phyloP scores from a whole-genome alignment of 2,329 filamentous ascomycete species.

The Phaeosphaeria sp. region DNA sequence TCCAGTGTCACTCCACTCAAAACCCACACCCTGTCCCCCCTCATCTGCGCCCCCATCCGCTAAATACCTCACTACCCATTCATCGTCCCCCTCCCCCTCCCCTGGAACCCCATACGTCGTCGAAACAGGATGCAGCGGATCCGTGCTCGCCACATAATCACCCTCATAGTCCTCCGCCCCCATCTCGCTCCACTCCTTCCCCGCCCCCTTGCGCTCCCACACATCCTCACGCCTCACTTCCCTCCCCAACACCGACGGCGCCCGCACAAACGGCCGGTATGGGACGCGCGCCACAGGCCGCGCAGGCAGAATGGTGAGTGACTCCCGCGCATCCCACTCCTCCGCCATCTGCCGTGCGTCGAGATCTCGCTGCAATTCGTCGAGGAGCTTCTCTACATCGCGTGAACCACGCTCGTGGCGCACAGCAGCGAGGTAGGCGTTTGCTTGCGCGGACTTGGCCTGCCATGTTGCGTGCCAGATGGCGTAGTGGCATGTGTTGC shows the following conservation, averaged over 20 bases:
- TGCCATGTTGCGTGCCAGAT: slow-evolving; percentile 25
- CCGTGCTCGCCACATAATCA: slow-evolving; percentile 24
- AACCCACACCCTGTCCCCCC: slow-evolving; percentile 2
- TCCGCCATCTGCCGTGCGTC: slow-evolving; percentile 10
- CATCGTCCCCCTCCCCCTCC: slow-evolving; percentile 15
- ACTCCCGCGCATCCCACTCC: slow-evolving; percentile 19
- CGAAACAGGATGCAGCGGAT: slow-evolving; percentile 30
- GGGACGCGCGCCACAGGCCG: slow-evolving; percentile 9
- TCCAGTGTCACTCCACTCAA: background rate
- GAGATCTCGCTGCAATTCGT: slow-evolving; percentile 16
- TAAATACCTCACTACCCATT: slow-evolving; percentile 15
- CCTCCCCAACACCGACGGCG: slow-evolving; percentile 15
- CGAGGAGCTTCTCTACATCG: slow-evolving; percentile 4
- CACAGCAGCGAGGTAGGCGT: slow-evolving; percentile 10
- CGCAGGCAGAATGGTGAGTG: slow-evolving; percentile 12
- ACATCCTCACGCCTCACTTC: slow-evolving; percentile 31
- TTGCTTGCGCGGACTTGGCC: slow-evolving; percentile 20
- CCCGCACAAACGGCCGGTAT: background rate
- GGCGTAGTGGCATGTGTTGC: slow-evolving; percentile 30
- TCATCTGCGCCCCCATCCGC: slow-evolving; percentile 7
- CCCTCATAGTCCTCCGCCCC: slow-evolving; percentile 22
- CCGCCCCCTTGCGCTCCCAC: background rate
- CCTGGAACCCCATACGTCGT: slow-evolving; percentile 19
- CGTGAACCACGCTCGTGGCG: background rate
- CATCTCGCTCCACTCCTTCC: slow-evolving; percentile 8